Conservation (phyloP, 1,284 basidiomycete genomes). For the Heterobasidion parviporum region DNA sequence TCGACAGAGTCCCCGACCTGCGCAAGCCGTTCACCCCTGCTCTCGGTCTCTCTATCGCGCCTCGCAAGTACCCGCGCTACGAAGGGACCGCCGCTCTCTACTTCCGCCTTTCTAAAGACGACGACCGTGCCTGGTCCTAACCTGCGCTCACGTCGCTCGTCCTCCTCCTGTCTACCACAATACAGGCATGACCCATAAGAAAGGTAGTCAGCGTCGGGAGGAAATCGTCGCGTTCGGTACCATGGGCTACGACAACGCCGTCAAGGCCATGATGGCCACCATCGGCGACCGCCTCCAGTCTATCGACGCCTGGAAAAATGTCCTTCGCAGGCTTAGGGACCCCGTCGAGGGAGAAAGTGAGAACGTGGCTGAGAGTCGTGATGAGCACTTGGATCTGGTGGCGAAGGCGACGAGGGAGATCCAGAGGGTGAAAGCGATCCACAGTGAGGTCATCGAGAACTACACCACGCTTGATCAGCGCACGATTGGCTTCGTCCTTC, state of each 20-base stretch:
- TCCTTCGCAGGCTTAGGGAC: constrained; percentile 17
- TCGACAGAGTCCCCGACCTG: constrained; percentile 14
- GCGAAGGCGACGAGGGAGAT: constrained; percentile 17
- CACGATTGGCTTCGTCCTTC: constrained; percentile 25
- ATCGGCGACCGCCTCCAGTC: constrained; percentile 18
- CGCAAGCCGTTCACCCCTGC: constrained; percentile 22
- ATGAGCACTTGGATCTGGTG: constrained; percentile 17
- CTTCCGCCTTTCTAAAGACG: constrained; percentile 15
- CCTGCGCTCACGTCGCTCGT: constrained; percentile 17
- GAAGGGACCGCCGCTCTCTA: constrained; percentile 24
- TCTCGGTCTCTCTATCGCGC: constrained; percentile 22
- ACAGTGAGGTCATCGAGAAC: constrained; percentile 19
- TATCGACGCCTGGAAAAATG: constrained; percentile 17
- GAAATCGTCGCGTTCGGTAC: constrained; percentile 26
- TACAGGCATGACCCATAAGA: constrained; percentile 12
- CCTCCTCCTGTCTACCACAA: constrained; percentile 18
- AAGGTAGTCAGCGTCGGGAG: constrained; percentile 20
- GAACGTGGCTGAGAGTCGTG: constrained; percentile 16
- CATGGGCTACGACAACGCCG: constrained; percentile 19
- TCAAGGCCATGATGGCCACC: constrained; percentile 19
- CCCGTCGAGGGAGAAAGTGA: constrained; percentile 15
- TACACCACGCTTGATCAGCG: constrained; percentile 16
- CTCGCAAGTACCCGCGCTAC: constrained; percentile 15
- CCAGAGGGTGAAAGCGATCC: constrained; percentile 14
- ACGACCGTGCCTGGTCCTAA: constrained; percentile 20